Base-by-base conservation (phyloP, 2,329 filamentous ascomycete genomes). In the Coniochaeta ligniaria region DNA sequence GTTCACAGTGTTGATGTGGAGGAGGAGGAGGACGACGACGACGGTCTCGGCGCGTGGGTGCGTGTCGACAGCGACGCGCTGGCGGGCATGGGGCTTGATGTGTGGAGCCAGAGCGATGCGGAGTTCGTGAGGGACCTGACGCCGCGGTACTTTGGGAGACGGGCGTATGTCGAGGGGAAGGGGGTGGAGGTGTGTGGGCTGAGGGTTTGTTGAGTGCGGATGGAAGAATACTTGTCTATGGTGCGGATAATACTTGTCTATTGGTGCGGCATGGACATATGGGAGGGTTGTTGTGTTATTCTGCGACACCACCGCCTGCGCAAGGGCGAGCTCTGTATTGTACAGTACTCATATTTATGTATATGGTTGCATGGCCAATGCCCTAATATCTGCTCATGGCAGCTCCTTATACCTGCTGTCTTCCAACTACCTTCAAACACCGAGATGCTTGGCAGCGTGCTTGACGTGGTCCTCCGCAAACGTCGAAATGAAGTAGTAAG, bases 401-500 rank as follows among this genome's bases (percentile, higher is more conserved):
- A 41, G 38, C 38, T n/a, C 38, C 38, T n/a, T 11, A n/a, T 41
- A 41, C n/a, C n/a, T n/a, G n/a, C n/a, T n/a, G n/a, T n/a, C n/a
- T n/a, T n/a, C n/a, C n/a, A n/a, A n/a, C n/a, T n/a, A n/a, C n/a
- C 17, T 9, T 47, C 22, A 47, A 14, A 47, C 43, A 14, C 43
- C 43, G 20, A 97, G 78, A 72, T 92, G 88, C 80, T 95, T 96
- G 66, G 93, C 94, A 62, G 92, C 92, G 77, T 96, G 92, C 69
- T 91, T 88, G 66, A 98, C 83, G 75, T 99, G 95, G 68, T 98
- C 93, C 70, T 91, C 88, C 50, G 89, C 85, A 73, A 99, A 99
- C 17, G 86, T 87, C 38, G 93, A 88, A 80, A 99, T 96, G 76
- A 96, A 97, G 77, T 87, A 99, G 79, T 99, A 99, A 64, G 92